These are phyloP conservation scores for Neonectria sp. DNA, from an alignment of 2,329 filamentous ascomycete genomes.

Conservation along the genomic window DNA sequence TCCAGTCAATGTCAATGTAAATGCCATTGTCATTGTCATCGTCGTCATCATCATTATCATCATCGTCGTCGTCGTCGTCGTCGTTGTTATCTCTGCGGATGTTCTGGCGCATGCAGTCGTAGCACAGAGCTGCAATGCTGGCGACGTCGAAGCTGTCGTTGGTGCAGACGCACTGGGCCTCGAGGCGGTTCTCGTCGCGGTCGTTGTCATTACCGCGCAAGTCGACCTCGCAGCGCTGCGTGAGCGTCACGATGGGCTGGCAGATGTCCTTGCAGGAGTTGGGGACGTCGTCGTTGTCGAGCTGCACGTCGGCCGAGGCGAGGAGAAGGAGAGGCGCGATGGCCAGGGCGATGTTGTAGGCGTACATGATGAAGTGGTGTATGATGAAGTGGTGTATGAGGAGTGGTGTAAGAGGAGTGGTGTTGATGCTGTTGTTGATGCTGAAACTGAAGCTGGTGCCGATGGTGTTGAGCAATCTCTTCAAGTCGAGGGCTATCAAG, in stretches of 20 bases:
- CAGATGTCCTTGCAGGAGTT: conserved; percentile 55
- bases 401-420: background rate
- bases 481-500: background rate
- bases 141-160: conserved; percentile 58
- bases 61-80: conserved; percentile 36
- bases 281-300: conserved; percentile 55
- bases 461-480: conserved; percentile 6
- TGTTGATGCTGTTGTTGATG: background rate
- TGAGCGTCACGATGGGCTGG: conserved; percentile 53
- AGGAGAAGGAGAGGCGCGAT: conserved; percentile 48
- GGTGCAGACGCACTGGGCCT: conserved; percentile 58
- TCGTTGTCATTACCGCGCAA: conserved; percentile 47
- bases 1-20: conserved; percentile 29
- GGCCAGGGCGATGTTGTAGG: conserved; percentile 48
- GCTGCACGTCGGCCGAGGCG: conserved; percentile 52
- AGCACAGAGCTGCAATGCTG: conserved; percentile 54
- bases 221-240: conserved; percentile 54
- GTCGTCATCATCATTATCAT: conserved; percentile 35
- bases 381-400: background rate
- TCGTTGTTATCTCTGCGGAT: conserved; percentile 36
- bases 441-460: background rate
- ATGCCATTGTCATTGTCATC: conserved; percentile 36
- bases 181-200: conserved; percentile 54
- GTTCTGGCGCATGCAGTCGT: conserved; percentile 56
- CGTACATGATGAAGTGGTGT: conserved; percentile 45